These are phyloP conservation scores for Tolypocladium capitatum DNA, from an alignment of 2,329 filamentous ascomycete species.

Conservation along the genomic window DNA sequence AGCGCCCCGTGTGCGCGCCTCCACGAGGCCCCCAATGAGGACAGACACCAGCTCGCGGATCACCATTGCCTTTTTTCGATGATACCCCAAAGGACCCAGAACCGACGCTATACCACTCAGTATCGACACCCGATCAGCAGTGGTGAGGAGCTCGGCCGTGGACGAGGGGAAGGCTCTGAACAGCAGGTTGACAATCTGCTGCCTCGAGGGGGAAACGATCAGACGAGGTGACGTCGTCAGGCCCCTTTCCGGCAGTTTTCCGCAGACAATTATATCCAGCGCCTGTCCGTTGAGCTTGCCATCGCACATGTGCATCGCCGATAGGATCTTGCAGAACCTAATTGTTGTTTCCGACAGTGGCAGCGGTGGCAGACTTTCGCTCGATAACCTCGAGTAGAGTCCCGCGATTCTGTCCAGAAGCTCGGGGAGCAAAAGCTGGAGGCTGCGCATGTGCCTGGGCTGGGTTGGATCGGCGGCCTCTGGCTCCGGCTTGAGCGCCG, in stretches of 20 bases:
- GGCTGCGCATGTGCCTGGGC: constrained; percentile 38
- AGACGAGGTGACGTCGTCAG: constrained; percentile 42
- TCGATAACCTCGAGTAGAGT: constrained; percentile 57
- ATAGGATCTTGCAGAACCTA: constrained; percentile 56
- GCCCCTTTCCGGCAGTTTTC: constrained; percentile 37
- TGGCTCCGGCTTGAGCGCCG: constrained; percentile 12
- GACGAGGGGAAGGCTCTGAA: constrained; percentile 60
- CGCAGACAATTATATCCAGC: constrained; percentile 52
- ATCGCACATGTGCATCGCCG: constrained; percentile 50
- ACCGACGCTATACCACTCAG: constrained; percentile 79
- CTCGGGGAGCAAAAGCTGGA: constrained; percentile 54
- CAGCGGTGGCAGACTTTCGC: constrained; percentile 58
- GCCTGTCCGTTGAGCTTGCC: constrained; percentile 49
- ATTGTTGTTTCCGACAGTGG: constrained; percentile 62
- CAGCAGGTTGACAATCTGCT: constrained; percentile 50
- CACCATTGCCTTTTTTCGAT: constrained; percentile 84
- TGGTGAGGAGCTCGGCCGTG: constrained; percentile 52
- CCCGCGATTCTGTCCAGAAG: constrained; percentile 61
- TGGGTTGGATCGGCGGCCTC: constrained; percentile 27
- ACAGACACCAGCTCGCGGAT: constrained; percentile 74
- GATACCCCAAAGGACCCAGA: constrained; percentile 64
- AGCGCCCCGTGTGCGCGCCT: constrained; percentile 82
- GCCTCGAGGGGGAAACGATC: constrained; percentile 41
- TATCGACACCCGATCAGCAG: constrained; percentile 64
- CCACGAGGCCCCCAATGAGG: constrained; percentile 71